Conservation (phyloP, 139 green algal genomes). For the Chlorella sp. region DNA sequence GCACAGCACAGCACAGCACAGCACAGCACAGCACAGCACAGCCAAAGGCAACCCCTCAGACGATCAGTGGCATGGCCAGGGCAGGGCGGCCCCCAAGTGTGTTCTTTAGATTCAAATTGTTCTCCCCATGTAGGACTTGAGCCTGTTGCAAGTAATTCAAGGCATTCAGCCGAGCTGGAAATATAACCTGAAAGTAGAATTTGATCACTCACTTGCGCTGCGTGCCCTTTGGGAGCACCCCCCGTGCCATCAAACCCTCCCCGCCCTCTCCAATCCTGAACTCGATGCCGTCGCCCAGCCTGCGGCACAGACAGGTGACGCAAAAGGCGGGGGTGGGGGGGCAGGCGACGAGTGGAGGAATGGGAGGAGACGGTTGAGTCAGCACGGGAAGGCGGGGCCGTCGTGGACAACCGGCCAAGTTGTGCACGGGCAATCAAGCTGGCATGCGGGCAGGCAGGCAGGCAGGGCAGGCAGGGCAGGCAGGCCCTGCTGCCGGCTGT, state of each 20-base stretch:
- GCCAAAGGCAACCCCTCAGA: too few relatives aligned
- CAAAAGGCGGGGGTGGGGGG: too few relatives aligned
- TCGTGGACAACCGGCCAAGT: background rate
- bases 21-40: too few relatives aligned
- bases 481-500: background rate
- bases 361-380: background rate
- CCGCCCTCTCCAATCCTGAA: slow-evolving; percentile 61
- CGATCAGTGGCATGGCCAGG: too few relatives aligned
- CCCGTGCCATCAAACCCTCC: slow-evolving; percentile 15
- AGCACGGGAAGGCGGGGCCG: background rate
- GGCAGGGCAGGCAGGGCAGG: too few relatives aligned
- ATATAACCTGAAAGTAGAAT: background rate
- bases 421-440: too few relatives aligned
- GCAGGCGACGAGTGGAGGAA: too few relatives aligned
- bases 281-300: slow-evolving; percentile 54
- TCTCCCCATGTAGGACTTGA: too few relatives aligned
- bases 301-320: background rate
- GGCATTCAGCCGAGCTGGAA: background rate
- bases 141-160: too few relatives aligned
- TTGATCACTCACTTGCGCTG: slow-evolving; percentile 57
- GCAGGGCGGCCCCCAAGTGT: too few relatives aligned
- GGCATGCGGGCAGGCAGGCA: background rate
- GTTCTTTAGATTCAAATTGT: too few relatives aligned
- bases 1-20: too few relatives aligned
- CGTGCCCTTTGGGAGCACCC: slow-evolving; percentile 69